Conservation (phyloP, 106 monocot species). For the Allium sativum region DNA sequence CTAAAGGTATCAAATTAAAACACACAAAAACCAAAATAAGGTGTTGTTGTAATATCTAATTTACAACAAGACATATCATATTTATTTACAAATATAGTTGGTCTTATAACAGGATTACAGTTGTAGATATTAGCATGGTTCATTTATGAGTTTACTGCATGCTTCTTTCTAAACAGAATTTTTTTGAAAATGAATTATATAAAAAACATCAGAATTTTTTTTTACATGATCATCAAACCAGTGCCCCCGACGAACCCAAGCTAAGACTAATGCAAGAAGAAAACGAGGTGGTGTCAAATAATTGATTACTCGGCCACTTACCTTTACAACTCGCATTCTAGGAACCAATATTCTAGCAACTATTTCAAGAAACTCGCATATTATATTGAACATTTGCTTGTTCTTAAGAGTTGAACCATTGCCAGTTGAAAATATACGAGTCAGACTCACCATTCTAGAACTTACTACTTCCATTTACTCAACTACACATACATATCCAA, state of each 20-base stretch:
- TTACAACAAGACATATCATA: no score
- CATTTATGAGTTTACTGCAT: background rate
- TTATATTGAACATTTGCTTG: constrained; percentile 98
- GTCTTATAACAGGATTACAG: background rate
- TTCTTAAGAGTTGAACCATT: constrained; percentile 84
- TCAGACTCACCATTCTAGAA: background rate
- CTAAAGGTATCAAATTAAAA: constrained; percentile 11
- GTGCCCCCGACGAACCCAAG: constrained; percentile 85
- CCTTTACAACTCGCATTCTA: constrained; percentile 87
- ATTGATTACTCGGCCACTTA: constrained; percentile 83
- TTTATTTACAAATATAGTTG: background rate
- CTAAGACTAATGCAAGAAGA: constrained; percentile 81
- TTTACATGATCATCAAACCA: constrained; percentile 98
- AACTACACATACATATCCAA: no score
- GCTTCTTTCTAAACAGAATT: no score
- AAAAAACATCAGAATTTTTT: no score
- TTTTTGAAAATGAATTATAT: no score
- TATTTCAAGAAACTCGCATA: constrained; percentile 93
- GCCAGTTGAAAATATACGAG: constrained; percentile 4
- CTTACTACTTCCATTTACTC: no score
- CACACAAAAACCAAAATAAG: no score
- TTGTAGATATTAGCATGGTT: background rate
- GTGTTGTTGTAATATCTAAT: no score
- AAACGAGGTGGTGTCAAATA: constrained; percentile 94
- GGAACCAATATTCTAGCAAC: constrained; percentile 91